A percentile compares a stretch with the other conserved stretches of the same genome.
Conservation (phyloP, 139 green algal species). For the Tetradesmus obliquus region DNA sequence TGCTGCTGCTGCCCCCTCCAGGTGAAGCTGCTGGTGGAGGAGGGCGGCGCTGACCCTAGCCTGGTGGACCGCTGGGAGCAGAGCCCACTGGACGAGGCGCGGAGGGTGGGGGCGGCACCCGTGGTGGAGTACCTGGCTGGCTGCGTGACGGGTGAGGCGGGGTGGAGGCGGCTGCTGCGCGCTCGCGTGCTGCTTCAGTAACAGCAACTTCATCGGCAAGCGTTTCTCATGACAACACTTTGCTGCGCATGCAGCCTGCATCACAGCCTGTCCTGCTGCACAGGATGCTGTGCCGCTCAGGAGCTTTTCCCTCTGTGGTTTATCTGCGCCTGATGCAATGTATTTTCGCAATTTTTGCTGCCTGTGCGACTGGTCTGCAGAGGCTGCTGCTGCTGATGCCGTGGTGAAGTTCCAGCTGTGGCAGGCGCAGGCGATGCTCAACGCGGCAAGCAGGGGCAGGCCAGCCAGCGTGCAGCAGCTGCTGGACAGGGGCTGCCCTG, state of each 20-base stretch:
- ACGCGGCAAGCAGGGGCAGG: neutral
- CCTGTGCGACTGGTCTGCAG: neutral
- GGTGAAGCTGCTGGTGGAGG: slow-evolving; percentile 23
- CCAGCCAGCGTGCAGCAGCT: neutral
- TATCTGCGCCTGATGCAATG: too few relatives aligned
- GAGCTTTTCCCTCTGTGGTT: too few relatives aligned
- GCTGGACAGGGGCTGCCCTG: neutral
- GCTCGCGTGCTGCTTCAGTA: too few relatives aligned
- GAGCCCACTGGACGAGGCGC: slow-evolving; percentile 28
- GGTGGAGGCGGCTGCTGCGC: too few relatives aligned
- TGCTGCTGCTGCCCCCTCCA: neutral
- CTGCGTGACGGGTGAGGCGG: neutral
- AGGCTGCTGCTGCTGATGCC: neutral
- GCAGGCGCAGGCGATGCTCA: slow-evolving; percentile 7
- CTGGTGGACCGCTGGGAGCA: slow-evolving; percentile 22
- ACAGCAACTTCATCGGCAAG: too few relatives aligned
- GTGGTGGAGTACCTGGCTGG: slow-evolving; percentile 28
- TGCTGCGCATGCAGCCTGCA: too few relatives aligned
- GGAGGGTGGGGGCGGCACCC: slow-evolving; percentile 7
- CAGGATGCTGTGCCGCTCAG: too few relatives aligned
- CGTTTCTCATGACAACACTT: too few relatives aligned
- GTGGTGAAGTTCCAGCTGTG: slow-evolving; percentile 4
- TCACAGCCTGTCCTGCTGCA: too few relatives aligned
- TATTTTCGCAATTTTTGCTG: neutral
- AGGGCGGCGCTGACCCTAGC: neutral